Percentiles rank a stretch among this genome's conserved stretches.
phyloP scores from a whole-genome alignment of 768 basidiomycete genomes.

The Pholiota conissans region DNA sequence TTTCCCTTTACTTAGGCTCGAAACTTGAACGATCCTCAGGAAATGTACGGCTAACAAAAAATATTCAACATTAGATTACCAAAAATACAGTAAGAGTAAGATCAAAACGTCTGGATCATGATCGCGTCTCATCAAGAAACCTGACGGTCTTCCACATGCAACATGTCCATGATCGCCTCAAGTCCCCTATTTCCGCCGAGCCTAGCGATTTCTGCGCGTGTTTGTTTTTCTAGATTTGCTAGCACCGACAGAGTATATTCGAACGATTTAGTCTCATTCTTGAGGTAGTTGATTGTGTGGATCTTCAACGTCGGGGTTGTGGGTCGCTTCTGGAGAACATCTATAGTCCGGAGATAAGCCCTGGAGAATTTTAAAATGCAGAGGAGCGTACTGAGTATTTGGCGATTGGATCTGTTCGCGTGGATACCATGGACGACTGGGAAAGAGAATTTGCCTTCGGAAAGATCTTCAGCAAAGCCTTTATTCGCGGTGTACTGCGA shows the following conservation, averaged over 20 bases:
- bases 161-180: constrained; percentile 53
- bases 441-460: constrained; percentile 98
- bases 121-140: neutral
- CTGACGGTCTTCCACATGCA: constrained; percentile 39
- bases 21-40: no score
- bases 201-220: constrained; percentile 62
- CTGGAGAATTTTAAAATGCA: no score
- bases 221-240: constrained; percentile 63
- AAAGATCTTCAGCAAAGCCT: constrained; percentile 90
- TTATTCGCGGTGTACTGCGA: constrained; percentile 79
- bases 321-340: constrained; percentile 88
- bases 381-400: constrained; percentile 72
- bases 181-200: constrained; percentile 77
- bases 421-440: constrained; percentile 90
- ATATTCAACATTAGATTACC: no score
- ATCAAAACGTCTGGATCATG: no score
- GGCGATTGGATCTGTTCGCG: constrained; percentile 71
- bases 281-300: constrained; percentile 80
- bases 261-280: constrained; percentile 77
- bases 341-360: no score
- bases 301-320: constrained; percentile 77
- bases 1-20: no score
- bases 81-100: no score
- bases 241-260: constrained; percentile 82
- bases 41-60: no score